Base-by-base conservation (phyloP, 257 asterid species). In the Plantago elongata region DNA sequence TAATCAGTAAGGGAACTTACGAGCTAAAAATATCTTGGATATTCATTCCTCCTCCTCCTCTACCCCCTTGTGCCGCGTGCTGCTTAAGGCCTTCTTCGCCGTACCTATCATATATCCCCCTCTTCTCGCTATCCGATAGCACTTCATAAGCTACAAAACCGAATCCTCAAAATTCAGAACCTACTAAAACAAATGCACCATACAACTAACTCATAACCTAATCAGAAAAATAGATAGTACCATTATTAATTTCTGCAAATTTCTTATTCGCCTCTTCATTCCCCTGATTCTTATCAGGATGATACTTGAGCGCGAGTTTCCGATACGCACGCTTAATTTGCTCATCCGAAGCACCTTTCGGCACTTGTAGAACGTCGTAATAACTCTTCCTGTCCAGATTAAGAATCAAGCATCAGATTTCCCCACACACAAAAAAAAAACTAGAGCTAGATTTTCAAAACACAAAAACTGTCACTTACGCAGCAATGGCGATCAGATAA, bases 241-340 rank as follows among this genome's bases (percentile, higher is more conserved):
- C 99, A 69, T 93, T 93, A 61, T 72, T 93, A 45, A 89, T 93
- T 76, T 93, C 99, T 5, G 96, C 96, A 55, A 93, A 89, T 79
- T 70, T 89, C 90, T 83, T 85, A 64, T 82, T 90, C 15, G 97
- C 97, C 69, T 90, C 97, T 52, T 87, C 96, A 62, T 90, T 90
- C 30, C 97, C 97, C 62, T 60, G 96, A 63, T 90, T 90, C 63
- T 90, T 90, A 68, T 90, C 96, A 2, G 96, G 96, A 55, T 90
- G 97, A 80, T 90, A 90, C 77, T 88, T 88, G 83, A 90, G 74
- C 0, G 97, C 97, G 63, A 90, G 96, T 80, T 88, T 90, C 65
- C 97, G 44, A 63, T 90, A 90, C 15, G 97, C 95, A 57, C 96
- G 88, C 77, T 88, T 90, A 58, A 90, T 90, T 74, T 90, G 96